Evolutionary conservation across 139 green algal genomes (phyloP).

Genomic region (Closterium sp.): DNA sequence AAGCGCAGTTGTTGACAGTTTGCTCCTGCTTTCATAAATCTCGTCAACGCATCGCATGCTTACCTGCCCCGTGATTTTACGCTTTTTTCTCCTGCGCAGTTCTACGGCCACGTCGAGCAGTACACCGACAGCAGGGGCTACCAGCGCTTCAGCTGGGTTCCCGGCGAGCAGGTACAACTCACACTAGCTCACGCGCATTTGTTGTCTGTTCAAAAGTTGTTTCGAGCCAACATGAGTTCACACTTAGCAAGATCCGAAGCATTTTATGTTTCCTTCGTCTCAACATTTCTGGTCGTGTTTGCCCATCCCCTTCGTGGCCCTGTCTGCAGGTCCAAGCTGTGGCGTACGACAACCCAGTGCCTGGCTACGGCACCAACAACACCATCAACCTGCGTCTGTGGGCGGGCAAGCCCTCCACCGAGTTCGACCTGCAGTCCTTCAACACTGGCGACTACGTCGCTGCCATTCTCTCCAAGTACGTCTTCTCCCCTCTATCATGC

Average conservation of each 20-base stretch:
- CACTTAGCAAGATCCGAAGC: not conserved
- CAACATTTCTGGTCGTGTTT: not conserved
- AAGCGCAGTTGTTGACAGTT: not conserved
- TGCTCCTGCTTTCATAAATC: not conserved
- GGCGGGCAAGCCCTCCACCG: constrained; percentile 64
- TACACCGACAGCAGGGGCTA: constrained; percentile 44
- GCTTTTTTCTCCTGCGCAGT: constrained; percentile 40
- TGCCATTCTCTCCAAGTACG: constrained; percentile 1
- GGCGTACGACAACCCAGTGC: constrained; percentile 88
- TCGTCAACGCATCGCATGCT: not conserved
- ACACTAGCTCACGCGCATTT: not conserved
- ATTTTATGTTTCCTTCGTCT: not conserved
- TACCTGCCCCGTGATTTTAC: too few species aligned
- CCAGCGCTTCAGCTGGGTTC: constrained; percentile 60
- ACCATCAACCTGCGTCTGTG: constrained; percentile 92
- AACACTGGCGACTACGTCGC: constrained; percentile 69
- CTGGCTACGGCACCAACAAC: constrained; percentile 83
- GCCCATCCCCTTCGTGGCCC: not conserved
- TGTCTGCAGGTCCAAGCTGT: constrained; percentile 68
- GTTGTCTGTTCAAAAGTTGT: not conserved
- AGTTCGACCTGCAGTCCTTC: constrained; percentile 84
- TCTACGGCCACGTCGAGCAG: constrained; percentile 67
- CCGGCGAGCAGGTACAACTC: constrained; percentile 63
- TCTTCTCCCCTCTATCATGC: not conserved
- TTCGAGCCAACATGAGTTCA: too few species aligned